Evolutionary conservation across 202 grass and related monocot genomes (phyloP).

Genomic region (Brachypodium distachyon): DNA sequence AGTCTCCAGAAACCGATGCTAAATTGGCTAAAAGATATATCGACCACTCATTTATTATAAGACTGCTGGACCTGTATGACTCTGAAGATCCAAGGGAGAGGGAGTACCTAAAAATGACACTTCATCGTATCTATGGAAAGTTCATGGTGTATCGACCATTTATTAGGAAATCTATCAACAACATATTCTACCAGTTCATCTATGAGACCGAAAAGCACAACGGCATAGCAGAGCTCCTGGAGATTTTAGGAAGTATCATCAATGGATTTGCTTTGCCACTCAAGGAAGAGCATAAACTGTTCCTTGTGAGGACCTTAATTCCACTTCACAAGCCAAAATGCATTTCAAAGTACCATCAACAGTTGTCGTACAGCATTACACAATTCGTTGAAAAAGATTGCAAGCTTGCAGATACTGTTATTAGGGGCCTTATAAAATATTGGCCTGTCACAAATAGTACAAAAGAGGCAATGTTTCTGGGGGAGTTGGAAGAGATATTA

Average conservation of each 20-base stretch:
- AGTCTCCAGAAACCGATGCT: constrained; percentile 60
- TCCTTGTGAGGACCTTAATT: constrained; percentile 51
- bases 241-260: too few relatives aligned
- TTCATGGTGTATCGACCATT: constrained; percentile 79
- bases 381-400: too few relatives aligned
- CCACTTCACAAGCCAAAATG: constrained; percentile 65
- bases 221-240: constrained; percentile 73
- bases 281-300: constrained; percentile 80
- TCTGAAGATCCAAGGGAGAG: too few relatives aligned
- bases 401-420: constrained; percentile 49
- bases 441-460: constrained; percentile 63
- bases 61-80: constrained; percentile 73
- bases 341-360: constrained; percentile 38
- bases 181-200: constrained; percentile 77
- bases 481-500: constrained; percentile 54
- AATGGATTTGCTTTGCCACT: constrained; percentile 76
- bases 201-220: constrained; percentile 77
- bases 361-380: constrained; percentile 53
- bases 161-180: constrained; percentile 72
- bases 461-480: constrained; percentile 57
- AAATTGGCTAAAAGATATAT: constrained; percentile 74
- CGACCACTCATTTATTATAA: constrained; percentile 63
- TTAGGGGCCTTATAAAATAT: constrained; percentile 62
- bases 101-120: constrained; percentile 51
- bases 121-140: constrained; percentile 75